Evolutionary conservation across 108 stramenopile genomes (phyloP), one percentile per base, ranked within the genome.

Genomic region (Nitzschia sp.): DNA sequence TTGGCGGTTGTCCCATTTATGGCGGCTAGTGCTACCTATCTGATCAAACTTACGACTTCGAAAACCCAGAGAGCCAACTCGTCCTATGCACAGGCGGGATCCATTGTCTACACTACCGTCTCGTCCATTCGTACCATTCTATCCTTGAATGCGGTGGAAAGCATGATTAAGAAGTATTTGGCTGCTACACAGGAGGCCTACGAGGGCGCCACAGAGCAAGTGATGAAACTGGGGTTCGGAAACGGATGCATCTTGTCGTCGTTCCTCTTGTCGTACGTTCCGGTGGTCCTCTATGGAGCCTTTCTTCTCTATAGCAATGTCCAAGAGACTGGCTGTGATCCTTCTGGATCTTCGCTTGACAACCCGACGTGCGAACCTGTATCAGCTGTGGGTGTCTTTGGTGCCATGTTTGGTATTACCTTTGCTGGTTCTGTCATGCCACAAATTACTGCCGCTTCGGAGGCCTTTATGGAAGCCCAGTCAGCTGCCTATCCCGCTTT

Each of bases 91-190:
- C 75, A 79, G 35, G 80, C 81, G 15, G 86, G 86, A 33, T 34
- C 66, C 9, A 75, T 84, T 71, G 81, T 78, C 1, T 81, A 75
- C 64, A 68, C 73, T 0, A 60, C 83, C 21, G 78, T 82, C 19
- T 72, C 75, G 18, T 64, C 74, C 23, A 82, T 88, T 62, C 78
- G 81, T 15, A 88, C 86, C 18, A 56, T 88, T 45, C 65, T 82
- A 3, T 68, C 80, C 13, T 73, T 88, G 69, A 86, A 86, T 65
- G 82, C 85, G 1, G 80, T 76, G 0, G 42, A 66, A 30, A 51
- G 21, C 9, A 67, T 85, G 60, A 66, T 82, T 56, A 34, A 56
- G 6, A 74, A 81, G 53, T 86, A 54, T 63, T 26, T 51, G 13
- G 35, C 17, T 6, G 85, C 85, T 23, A 86, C 85, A 13, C 27